Base-by-base conservation (phyloP, 2,329 filamentous ascomycete genomes). In the Epichloe bromicola region DNA sequence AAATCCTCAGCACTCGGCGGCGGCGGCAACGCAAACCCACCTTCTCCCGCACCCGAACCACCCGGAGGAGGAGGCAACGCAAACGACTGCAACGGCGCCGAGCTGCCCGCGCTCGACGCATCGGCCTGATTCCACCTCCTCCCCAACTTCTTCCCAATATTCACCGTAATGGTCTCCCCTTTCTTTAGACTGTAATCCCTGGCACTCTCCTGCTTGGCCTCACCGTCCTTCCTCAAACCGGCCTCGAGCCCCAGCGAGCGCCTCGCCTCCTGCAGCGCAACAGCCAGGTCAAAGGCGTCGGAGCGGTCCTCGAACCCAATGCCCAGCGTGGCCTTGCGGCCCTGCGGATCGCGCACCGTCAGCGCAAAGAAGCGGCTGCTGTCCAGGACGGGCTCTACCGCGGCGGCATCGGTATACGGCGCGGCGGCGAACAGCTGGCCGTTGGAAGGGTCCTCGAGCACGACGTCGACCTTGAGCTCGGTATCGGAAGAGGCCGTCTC, bases 301-400 rank as follows among this genome's bases (percentile, higher is more conserved):
- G 80, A 82, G 47, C 89, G 74, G 66, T 95, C 88, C 71, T 94
- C 88, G 63, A 94, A 95, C 10, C 88, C 89, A 57, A 95, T 80
- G 10, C 89, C 88, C 53, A 95, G 69, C 44, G 86, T 78, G 11
- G 89, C 88, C 65, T 88, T 90, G 58, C 83, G 76, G 2, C 86
- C 83, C 40, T 78, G 76, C 37, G 82, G 83, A 55, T 89, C 87
- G 53, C 87, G 80, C 1, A 95, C 88, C 14, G 85, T 76, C 37
- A 95, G 65, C 5, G 88, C 88, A 63, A 95, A 95, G 74, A 95
- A 95, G 36, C 88, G 79, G 54, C 79, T 83, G 62, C 82, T 87
- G 65, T 95, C 88, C 20, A 86, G 71, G 19, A 86, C 86, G 57
- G 87, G 78, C 68, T 93, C 86, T 45, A 95, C 86, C 6, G 77